Evolutionary conservation across 306 rosid genomes (phyloP), one percentile per base, ranked within the genome.

Genomic region (Prunus mira): DNA sequence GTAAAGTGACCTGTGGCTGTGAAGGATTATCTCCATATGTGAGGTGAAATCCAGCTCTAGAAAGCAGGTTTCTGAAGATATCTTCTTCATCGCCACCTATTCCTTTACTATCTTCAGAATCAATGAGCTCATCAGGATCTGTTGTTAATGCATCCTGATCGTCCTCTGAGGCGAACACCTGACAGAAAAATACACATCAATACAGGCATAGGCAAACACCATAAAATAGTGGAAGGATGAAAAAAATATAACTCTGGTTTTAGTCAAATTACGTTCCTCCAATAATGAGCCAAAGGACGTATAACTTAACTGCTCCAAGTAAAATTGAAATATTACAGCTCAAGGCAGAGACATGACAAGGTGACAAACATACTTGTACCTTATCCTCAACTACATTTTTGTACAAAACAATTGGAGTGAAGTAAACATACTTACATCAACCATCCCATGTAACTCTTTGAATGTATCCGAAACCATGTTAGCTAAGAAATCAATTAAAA

Each of bases 141-240:
- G 98, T 96, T 69, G 99, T 91, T 89, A 96, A 84, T 60, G 96
- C 99, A 89, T 96, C 98, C 77, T 91, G 99, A 78, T 96, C 98
- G 76, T 92, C 97, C 77, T 96, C 98, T 38, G 96, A 92, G 60
- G 99, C 99, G 65, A 92, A 91, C 82, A 96, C 97, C 99, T 96
- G 78, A 74, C 12, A 79, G 71, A 47, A 86, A 54, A 24, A 14
- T 30, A 65, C 32, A 61, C 38, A 56, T 74, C 32, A 85, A 65
- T 61, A 83, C 54, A 63, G 55, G 9, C 43, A 38, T 19, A 58
- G 47, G 58, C 77, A 77, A 69, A 67, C 80, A 77, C 82, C 83
- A 84, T 52, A 73, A 71, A 75, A 57, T 68, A 62, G 76, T 74
- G 55, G 73, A 77, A 65, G 55, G 50, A 67, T 41, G 13, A 61